These are phyloP conservation scores for Eudorina sp. DNA, from an alignment of 139 green algal genomes.

Conservation along the genomic window DNA sequence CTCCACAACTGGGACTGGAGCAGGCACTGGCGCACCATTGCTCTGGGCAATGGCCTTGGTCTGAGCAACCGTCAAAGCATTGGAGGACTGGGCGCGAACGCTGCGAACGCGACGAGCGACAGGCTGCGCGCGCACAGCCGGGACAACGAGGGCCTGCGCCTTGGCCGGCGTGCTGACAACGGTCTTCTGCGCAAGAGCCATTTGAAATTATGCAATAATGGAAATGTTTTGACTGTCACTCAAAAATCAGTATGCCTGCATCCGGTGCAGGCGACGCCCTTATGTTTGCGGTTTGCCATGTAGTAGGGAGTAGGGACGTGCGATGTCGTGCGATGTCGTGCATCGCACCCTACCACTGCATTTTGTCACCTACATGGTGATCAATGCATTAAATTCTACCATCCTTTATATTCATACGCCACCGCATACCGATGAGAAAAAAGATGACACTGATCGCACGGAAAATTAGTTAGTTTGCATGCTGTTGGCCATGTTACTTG, in stretches of 20 bases:
- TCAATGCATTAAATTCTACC: too few species aligned
- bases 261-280: too few species aligned
- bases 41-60: constrained; percentile 9
- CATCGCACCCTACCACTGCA: constrained; percentile 14
- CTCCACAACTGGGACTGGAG: not conserved
- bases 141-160: not conserved
- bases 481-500: too few species aligned
- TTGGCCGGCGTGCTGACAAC: not conserved
- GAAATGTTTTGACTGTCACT: not conserved
- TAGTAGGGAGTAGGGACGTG: constrained; percentile 19
- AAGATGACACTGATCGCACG: too few species aligned
- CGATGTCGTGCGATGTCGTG: not conserved
- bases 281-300: not conserved
- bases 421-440: too few species aligned
- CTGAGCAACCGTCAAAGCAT: constrained; percentile 10
- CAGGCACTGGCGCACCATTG: constrained; percentile 8
- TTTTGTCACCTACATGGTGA: not conserved
- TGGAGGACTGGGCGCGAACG: constrained; percentile 4
- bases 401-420: too few species aligned
- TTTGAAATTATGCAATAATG: not conserved
- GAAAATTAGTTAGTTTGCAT: too few species aligned
- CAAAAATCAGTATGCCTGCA: too few species aligned
- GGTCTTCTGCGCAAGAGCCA: constrained; percentile 22
- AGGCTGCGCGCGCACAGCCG: constrained; percentile 9
- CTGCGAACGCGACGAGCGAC: constrained; percentile 7